Evolutionary conservation across 176 grass and related monocot genomes (phyloP).

Genomic region (Paspalum vaginatum): DNA sequence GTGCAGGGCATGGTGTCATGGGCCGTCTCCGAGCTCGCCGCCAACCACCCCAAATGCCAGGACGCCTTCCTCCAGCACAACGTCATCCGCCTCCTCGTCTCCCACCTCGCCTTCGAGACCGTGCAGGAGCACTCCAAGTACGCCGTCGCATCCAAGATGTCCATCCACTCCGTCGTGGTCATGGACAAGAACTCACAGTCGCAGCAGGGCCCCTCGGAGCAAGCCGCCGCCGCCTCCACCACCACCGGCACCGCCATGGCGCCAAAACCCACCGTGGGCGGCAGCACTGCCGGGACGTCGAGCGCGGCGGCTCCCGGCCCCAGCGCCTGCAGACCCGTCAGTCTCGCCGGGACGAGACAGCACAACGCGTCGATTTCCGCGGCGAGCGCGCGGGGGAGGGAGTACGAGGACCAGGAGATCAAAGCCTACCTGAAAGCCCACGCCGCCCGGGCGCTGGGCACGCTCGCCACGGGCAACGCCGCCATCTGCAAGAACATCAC

Average conservation of each 20-base stretch:
- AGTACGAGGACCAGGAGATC: conserved; percentile 70
- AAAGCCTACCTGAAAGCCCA: conserved; percentile 80
- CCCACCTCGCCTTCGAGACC: conserved; percentile 86
- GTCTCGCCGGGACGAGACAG: conserved; percentile 31
- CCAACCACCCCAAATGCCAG: conserved; percentile 75
- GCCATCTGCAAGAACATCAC: conserved; percentile 96
- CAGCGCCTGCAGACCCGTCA: not conserved
- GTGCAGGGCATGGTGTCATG: conserved; percentile 79
- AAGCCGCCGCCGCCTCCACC: too few relatives aligned
- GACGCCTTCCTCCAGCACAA: conserved; percentile 81
- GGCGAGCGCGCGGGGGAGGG: conserved; percentile 57
- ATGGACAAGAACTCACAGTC: conserved; percentile 63
- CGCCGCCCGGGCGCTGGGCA: conserved; percentile 73
- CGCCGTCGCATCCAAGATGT: conserved; percentile 56
- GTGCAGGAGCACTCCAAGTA: conserved; percentile 98
- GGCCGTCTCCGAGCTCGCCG: conserved; percentile 79
- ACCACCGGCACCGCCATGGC: conserved; percentile 39
- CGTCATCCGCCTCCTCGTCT: conserved; percentile 77
- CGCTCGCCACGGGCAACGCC: conserved; percentile 65
- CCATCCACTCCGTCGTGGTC: conserved; percentile 70
- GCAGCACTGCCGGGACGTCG: not conserved
- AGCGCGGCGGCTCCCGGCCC: not conserved
- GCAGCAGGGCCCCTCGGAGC: conserved; percentile 35
- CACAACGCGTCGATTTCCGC: conserved; percentile 54
- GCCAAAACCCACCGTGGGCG: conserved; percentile 44